Evolutionary conservation across 2,329 filamentous ascomycete species (phyloP).

Genomic region (Trichoderma guizhouense): DNA sequence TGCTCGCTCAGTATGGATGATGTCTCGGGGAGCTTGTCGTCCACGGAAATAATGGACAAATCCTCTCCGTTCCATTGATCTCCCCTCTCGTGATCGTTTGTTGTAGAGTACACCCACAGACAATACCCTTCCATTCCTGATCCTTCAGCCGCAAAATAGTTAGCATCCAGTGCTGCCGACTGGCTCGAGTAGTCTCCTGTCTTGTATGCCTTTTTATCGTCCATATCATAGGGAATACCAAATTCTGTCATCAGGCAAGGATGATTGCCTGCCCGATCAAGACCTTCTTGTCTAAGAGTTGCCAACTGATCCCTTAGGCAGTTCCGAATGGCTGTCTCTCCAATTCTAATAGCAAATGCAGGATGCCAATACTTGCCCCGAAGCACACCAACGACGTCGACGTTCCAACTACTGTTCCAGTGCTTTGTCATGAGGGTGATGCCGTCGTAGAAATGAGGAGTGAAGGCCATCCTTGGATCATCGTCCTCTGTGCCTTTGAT

Average conservation of each 20-base stretch:
- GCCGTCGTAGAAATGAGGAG: slow-evolving; percentile 95
- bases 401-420: slow-evolving; percentile 97
- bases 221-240: slow-evolving; percentile 98
- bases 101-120: slow-evolving; percentile 79
- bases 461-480: slow-evolving; percentile 85
- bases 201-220: slow-evolving; percentile 91
- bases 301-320: slow-evolving; percentile 85
- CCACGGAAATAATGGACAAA: slow-evolving; percentile 80
- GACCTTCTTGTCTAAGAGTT: slow-evolving; percentile 78
- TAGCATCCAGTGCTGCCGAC: slow-evolving; percentile 88
- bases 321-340: slow-evolving; percentile 90
- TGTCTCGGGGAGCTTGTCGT: slow-evolving; percentile 65
- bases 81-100: slow-evolving; percentile 83
- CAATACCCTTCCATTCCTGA: slow-evolving; percentile 81
- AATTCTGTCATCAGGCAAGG: slow-evolving; percentile 92
- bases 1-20: slow-evolving; percentile 47
- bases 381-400: slow-evolving; percentile 89
- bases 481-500: slow-evolving; percentile 88
- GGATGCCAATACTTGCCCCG: slow-evolving; percentile 85
- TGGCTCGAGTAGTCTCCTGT: slow-evolving; percentile 95
- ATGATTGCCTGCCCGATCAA: slow-evolving; percentile 83
- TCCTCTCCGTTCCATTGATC: slow-evolving; percentile 99
- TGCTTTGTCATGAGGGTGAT: slow-evolving; percentile 97
- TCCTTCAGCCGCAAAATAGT: slow-evolving; percentile 88
- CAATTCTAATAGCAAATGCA: slow-evolving; percentile 87